Evolutionary conservation across 202 grass and related monocot genomes (phyloP).

Genomic region (Schoenoplectus tabernaemontani): DNA sequence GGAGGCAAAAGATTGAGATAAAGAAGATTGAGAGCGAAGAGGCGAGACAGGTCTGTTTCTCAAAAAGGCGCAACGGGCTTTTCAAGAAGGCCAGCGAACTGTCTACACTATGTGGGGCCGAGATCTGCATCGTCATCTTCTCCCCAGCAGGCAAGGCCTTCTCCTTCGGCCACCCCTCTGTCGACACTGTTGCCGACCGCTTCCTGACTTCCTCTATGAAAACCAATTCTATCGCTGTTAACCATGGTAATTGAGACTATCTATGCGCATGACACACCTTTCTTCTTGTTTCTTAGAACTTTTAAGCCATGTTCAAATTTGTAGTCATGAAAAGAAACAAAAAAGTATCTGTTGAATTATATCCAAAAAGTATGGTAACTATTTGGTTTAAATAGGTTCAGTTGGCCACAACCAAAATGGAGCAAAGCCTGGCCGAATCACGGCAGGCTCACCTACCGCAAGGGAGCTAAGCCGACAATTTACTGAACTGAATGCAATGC

Average conservation of each 20-base stretch:
- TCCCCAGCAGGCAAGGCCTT: constrained; percentile 25
- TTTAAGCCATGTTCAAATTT: neutral
- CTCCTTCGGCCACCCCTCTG: constrained; percentile 33
- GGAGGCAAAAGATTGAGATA: constrained; percentile 23
- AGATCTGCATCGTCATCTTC: constrained; percentile 11
- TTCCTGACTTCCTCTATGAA: neutral
- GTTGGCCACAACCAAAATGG: neutral
- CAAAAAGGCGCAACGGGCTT: constrained; percentile 21
- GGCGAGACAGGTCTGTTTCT: constrained; percentile 32
- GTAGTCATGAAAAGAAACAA: neutral
- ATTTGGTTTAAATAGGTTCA: neutral
- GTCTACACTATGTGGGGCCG: constrained; percentile 25
- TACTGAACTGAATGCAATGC: constrained; percentile 6
- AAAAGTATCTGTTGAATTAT: too few relatives aligned
- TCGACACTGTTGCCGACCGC: neutral
- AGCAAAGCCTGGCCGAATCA: neutral
- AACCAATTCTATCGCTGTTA: neutral
- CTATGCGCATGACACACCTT: neutral
- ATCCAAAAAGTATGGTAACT: too few relatives aligned
- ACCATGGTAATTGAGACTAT: neutral
- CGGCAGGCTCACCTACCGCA: neutral
- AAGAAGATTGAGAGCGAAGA: constrained; percentile 26
- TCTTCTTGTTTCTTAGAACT: neutral
- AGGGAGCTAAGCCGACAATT: constrained; percentile 17
- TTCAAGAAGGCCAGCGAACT: constrained; percentile 44